Conservation (phyloP, 352 stramenopile species). For the Phytopythium aichiense region DNA sequence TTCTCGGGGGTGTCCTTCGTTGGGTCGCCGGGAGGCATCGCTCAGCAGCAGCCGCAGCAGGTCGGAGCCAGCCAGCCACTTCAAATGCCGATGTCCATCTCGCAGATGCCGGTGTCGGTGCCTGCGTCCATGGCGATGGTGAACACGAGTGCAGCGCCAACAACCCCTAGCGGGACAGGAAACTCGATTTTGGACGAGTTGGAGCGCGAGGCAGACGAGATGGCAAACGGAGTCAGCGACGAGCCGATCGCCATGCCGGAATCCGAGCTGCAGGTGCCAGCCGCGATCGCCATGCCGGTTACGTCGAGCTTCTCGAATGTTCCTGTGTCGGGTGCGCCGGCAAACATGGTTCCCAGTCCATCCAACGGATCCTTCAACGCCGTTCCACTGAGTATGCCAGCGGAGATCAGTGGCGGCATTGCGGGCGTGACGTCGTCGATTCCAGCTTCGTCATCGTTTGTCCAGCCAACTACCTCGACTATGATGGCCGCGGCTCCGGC, state of each 20-base stretch:
- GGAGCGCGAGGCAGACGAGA: constrained; percentile 82
- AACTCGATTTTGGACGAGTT: constrained; percentile 85
- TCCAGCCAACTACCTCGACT: constrained; percentile 30
- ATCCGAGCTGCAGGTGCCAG: constrained; percentile 55
- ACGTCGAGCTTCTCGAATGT: constrained; percentile 12
- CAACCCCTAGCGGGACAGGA: constrained; percentile 14
- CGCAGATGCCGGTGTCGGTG: constrained; percentile 27
- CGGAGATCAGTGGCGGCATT: constrained; percentile 49
- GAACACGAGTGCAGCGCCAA: constrained; percentile 8
- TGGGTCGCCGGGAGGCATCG: constrained; percentile 24
- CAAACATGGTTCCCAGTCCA: constrained; percentile 16
- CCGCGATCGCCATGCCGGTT: constrained; percentile 9
- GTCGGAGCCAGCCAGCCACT: constrained; percentile 34
- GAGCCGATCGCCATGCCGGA: constrained; percentile 81
- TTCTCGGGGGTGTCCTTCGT: constrained; percentile 66
- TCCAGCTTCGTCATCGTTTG: constrained; percentile 33
- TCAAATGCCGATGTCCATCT: constrained; percentile 53
- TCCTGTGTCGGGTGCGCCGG: constrained; percentile 24
- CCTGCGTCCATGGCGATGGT: constrained; percentile 17
- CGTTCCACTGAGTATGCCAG: constrained; percentile 68
- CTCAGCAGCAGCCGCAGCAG: constrained; percentile 28
- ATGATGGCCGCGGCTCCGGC: constrained; percentile 33
- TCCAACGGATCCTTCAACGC: constrained; percentile 37
- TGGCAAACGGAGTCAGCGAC: constrained; percentile 80
- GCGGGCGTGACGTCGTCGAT: constrained; percentile 14